phyloP scores from a whole-genome alignment of 2,329 filamentous ascomycete genomes.

The Penicillium sp. region DNA sequence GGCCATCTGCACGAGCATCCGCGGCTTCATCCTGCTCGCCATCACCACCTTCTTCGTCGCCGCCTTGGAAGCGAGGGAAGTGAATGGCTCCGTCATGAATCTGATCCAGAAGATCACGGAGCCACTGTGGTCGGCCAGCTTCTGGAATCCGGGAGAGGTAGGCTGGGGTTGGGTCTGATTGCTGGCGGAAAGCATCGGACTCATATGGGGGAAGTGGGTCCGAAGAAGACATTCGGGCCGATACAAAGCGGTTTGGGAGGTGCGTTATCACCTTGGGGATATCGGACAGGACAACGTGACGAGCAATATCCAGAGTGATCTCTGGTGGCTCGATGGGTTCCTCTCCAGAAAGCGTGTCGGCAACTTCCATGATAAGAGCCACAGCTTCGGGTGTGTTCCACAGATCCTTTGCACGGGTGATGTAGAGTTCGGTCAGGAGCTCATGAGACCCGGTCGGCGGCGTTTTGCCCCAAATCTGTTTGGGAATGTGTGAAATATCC shows the following conservation, averaged over 20 bases:
- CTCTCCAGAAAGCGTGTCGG: constrained; percentile 49
- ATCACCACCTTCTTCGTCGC: constrained; percentile 13
- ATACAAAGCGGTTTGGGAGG: constrained; percentile 62
- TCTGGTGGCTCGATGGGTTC: constrained; percentile 43
- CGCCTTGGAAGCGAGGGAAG: constrained; percentile 22
- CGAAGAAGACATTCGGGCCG: constrained; percentile 65
- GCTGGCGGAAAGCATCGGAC: constrained; percentile 35
- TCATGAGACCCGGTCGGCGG: constrained; percentile 61
- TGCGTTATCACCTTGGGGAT: constrained; percentile 65
- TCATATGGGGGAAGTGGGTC: constrained; percentile 73
- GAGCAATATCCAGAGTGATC: constrained; percentile 57
- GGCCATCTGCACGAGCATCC: constrained; percentile 7
- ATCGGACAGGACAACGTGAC: constrained; percentile 75
- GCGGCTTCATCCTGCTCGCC: constrained; percentile 11
- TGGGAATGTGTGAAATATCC: constrained; percentile 68
- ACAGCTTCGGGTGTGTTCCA: constrained; percentile 77
- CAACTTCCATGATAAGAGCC: constrained; percentile 64
- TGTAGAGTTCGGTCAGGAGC: constrained; percentile 71
- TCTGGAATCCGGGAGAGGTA: constrained; percentile 33
- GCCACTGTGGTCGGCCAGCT: constrained; percentile 32
- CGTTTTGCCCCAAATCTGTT: constrained; percentile 74
- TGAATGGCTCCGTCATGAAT: constrained; percentile 31
- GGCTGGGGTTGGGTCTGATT: constrained; percentile 32
- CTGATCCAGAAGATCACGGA: constrained; percentile 35
- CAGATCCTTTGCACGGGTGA: constrained; percentile 69